Evolutionary conservation across 2,329 filamentous ascomycete genomes (phyloP), one percentile per base, ranked within the genome.

Genomic region (Fusarium verrucosum): DNA sequence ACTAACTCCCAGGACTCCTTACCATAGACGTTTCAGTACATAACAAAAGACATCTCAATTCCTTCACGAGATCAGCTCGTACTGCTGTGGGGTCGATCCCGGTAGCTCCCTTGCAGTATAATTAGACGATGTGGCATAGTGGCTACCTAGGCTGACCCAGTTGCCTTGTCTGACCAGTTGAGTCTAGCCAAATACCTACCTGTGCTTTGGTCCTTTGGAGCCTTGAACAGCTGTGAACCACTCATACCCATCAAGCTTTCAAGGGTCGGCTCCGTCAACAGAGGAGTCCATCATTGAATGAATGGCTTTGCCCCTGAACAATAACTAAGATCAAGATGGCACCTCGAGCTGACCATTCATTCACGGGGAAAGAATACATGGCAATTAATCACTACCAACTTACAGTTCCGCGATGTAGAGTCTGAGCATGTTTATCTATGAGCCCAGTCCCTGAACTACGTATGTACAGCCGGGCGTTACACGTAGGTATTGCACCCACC

Each of bases 51-150:
- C 13, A 30, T 45, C n/a, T 50, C 16, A 19, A 52, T 20, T 13
- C 35, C 45, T 62, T 57, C 26, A 50, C 37, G 25, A 58, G 32
- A 58, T 46, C 22, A 57, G 42, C 45, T 51, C 32, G 40, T 62
- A 61, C 56, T 32, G 20, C 44, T 57, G 58, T 62, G 59, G 59
- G 51, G 59, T 63, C 45, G 26, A 55, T 46, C 51, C 50, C 41
- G 35, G 45, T 30, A 58, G 36, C 58, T 66, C 62, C 62, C 63
- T 64, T 66, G 47, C 28, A 47, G 43, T 22, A 47, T 32, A 52
- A 53, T 42, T 50, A 54, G 20, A 49, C 62, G 30, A 66, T 59
- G 52, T 46, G 54, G 58, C 57, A 62, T 62, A 57, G 58, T 41
- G 56, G 35, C 22, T 52, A 6, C 45, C 45, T 46, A 54, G 49